Evolutionary conservation across 352 stramenopile genomes (phyloP).

Genomic region (Thraustochytrium sp.): DNA sequence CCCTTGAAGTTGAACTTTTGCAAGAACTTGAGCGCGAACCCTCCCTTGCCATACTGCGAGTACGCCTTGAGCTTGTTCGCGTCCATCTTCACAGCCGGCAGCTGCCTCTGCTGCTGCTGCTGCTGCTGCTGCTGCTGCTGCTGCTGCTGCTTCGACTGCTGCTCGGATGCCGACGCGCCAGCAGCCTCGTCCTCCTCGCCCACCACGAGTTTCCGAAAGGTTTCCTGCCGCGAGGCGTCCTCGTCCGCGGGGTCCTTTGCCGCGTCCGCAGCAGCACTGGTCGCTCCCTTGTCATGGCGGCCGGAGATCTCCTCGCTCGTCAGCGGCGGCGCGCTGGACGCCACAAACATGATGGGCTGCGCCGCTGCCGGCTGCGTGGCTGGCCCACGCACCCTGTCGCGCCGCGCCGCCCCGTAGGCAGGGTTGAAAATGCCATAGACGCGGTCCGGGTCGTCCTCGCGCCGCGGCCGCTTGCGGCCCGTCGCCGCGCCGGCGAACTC

Average conservation of each 20-base stretch:
- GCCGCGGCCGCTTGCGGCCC: neutral
- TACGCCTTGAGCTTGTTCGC: neutral
- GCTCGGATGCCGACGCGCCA: neutral
- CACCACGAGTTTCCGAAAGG: neutral
- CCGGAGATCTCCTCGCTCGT: neutral
- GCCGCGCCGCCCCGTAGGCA: neutral
- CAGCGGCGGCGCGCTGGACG: neutral
- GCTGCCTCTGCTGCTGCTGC: neutral
- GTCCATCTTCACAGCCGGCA: neutral
- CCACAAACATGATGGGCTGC: neutral
- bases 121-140: neutral
- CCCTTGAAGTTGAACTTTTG: constrained; percentile 80
- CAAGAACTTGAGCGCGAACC: constrained; percentile 78
- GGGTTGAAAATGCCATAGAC: constrained; percentile 10
- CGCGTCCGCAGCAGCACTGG: neutral
- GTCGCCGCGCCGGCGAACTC: neutral
- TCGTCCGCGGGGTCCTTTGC: neutral
- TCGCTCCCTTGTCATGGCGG: too few relatives aligned
- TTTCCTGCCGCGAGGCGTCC: neutral
- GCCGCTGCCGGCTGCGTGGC: neutral
- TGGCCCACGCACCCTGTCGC: neutral
- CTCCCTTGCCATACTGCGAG: constrained; percentile 40
- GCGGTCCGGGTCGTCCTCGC: neutral
- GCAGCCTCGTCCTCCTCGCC: neutral
- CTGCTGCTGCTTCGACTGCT: neutral